Percentiles rank a stretch among this genome's conserved stretches.
These are phyloP conservation scores for Phytomonas serpens DNA, from an alignment of 208 protist genomes.

Conservation along the genomic window DNA sequence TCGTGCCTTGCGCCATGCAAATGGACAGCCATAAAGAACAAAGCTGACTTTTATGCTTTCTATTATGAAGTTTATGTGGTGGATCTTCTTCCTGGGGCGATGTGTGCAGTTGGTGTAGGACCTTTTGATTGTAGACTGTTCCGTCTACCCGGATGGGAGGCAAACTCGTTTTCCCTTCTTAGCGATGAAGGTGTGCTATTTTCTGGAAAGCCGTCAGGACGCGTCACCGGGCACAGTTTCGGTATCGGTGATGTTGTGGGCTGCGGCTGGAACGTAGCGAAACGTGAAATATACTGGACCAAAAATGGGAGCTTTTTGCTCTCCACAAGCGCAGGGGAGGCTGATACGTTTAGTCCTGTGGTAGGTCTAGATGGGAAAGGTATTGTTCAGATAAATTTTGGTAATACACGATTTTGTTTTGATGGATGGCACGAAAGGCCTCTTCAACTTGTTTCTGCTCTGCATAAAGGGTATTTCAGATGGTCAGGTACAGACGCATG, in stretches of 20 bases:
- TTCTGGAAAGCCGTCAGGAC: slow-evolving; percentile 32
- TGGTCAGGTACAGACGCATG: slow-evolving; percentile 23
- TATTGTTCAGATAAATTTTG: slow-evolving; percentile 79
- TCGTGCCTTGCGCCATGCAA: slow-evolving; percentile 58
- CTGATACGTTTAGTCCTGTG: slow-evolving; percentile 40
- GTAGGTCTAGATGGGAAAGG: slow-evolving; percentile 74
- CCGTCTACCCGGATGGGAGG: slow-evolving; percentile 73
- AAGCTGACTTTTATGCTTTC: slow-evolving; percentile 15
- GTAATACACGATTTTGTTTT: slow-evolving; percentile 50
- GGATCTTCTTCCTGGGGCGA: slow-evolving; percentile 42
- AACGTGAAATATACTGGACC: slow-evolving; percentile 71
- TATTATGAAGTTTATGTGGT: slow-evolving; percentile 87
- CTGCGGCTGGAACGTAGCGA: slow-evolving; percentile 70
- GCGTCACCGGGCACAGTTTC: slow-evolving; percentile 49
- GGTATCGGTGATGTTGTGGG: slow-evolving; percentile 76
- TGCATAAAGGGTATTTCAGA: slow-evolving; percentile 7
- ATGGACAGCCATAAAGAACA: slow-evolving; percentile 19
- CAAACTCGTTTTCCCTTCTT: slow-evolving; percentile 66
- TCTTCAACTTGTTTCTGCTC: slow-evolving; percentile 5
- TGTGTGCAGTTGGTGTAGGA: slow-evolving; percentile 70
- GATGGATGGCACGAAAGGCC: slow-evolving; percentile 11
- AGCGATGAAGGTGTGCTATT: slow-evolving; percentile 69
- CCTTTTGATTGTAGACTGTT: slow-evolving; percentile 70
- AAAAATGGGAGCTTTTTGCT: slow-evolving; percentile 68
- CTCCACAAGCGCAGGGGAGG: slow-evolving; percentile 14